A percentile compares a stretch with the other conserved stretches of the same genome.
Conservation (phyloP, 441 rosid species). For the Arabidopsis lyrata region DNA sequence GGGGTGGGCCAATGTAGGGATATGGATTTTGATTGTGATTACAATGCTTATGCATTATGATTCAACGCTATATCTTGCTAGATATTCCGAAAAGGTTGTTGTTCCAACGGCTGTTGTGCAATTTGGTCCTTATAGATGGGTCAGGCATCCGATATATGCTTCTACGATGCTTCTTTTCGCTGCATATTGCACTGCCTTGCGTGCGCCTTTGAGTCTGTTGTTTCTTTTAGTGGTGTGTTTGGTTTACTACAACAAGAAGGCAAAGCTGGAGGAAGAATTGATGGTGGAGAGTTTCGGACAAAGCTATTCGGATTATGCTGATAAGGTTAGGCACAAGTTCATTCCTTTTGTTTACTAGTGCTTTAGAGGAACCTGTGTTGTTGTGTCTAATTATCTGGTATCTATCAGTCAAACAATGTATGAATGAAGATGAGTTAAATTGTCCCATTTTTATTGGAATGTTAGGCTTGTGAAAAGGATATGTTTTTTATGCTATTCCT, state of each 20-base stretch:
- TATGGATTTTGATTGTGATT: slow-evolving; percentile 71
- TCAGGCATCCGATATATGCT: slow-evolving; percentile 81
- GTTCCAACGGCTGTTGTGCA: slow-evolving; percentile 90
- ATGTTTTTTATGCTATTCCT: slow-evolving; percentile 36
- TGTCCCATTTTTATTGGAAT: slow-evolving; percentile 31
- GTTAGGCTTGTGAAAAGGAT: slow-evolving; percentile 46
- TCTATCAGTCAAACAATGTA: slow-evolving; percentile 46
- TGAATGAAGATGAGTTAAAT: slow-evolving; percentile 33
- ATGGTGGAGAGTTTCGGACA: slow-evolving; percentile 84
- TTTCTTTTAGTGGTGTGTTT: slow-evolving; percentile 67
- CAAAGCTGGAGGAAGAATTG: slow-evolving; percentile 72
- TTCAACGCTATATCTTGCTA: slow-evolving; percentile 82
- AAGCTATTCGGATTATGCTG: slow-evolving; percentile 65
- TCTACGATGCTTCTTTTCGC: slow-evolving; percentile 81
- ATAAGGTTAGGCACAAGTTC: slow-evolving; percentile 78
- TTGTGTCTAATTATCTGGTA: slow-evolving; percentile 41
- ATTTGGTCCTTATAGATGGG: slow-evolving; percentile 92
- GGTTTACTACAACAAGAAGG: slow-evolving; percentile 75
- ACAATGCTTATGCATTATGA: slow-evolving; percentile 78
- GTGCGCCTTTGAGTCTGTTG: slow-evolving; percentile 79
- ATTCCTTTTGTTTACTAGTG: slow-evolving; percentile 80
- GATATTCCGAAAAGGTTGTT: slow-evolving; percentile 82
- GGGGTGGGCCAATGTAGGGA: slow-evolving; percentile 70
- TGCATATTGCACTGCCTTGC: slow-evolving; percentile 67
- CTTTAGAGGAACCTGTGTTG: slow-evolving; percentile 39